These are phyloP conservation scores for Colletotrichum costaricense DNA, from an alignment of 2,329 filamentous ascomycete species.

Conservation along the genomic window DNA sequence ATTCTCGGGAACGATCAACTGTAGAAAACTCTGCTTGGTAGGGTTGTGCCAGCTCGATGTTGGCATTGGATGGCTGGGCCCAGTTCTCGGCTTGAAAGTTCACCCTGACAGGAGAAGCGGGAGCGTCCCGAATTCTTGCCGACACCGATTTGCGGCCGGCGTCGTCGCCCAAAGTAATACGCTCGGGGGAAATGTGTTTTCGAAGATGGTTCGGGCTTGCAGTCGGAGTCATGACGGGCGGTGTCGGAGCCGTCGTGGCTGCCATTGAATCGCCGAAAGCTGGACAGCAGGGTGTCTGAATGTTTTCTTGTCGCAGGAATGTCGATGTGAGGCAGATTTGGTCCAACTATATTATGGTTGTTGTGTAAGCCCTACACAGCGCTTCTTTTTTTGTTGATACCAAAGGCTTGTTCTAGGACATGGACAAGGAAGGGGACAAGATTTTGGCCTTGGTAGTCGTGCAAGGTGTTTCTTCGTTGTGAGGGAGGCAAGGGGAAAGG, in stretches of 20 bases:
- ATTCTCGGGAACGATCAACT: conserved; percentile 42
- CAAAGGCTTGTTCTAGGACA: not conserved
- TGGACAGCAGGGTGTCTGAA: not conserved
- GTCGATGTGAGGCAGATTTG: not conserved
- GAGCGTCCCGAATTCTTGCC: conserved; percentile 61
- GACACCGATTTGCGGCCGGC: conserved; percentile 49
- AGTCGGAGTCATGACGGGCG: conserved; percentile 45
- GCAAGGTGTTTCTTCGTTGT: not conserved
- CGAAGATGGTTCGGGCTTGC: conserved; percentile 42
- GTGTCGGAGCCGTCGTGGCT: conserved; percentile 38
- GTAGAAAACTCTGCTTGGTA: conserved; percentile 41
- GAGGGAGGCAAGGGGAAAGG: not conserved
- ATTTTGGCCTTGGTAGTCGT: not conserved
- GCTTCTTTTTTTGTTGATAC: not conserved
- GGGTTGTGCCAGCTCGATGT: conserved; percentile 57
- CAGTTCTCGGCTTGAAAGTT: conserved; percentile 65
- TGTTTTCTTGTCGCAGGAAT: not conserved
- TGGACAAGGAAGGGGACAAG: not conserved
- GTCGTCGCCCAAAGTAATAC: conserved; percentile 43
- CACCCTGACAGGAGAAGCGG: conserved; percentile 67
- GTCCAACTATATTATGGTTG: not conserved
- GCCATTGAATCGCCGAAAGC: conserved; percentile 19
- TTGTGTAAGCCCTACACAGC: not conserved
- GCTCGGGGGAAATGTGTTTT: conserved; percentile 46
- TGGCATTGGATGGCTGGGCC: conserved; percentile 62